phyloP scores from a whole-genome alignment of 257 asterid species.

The Fraxinus quadrangulata region DNA sequence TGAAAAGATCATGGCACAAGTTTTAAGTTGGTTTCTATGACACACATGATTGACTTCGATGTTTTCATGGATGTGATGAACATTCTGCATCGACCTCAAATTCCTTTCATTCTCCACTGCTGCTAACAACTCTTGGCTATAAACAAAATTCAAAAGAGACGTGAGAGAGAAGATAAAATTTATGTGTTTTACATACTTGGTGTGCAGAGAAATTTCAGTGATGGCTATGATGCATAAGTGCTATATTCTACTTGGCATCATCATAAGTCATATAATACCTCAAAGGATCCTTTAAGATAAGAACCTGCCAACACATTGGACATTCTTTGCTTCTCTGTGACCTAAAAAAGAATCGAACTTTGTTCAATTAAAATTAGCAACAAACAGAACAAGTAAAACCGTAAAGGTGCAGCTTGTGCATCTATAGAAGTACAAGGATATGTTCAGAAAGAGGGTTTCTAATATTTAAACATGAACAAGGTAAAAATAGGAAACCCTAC shows the following conservation, averaged over 20 bases:
- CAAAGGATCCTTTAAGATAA: conserved; percentile 53
- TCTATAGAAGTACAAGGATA: neutral
- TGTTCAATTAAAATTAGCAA: neutral
- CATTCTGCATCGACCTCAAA: conserved; percentile 32
- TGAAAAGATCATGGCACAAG: neutral
- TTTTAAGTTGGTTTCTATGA: conserved; percentile 6
- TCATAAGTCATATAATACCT: conserved; percentile 41
- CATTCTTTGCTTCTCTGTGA: conserved; percentile 70
- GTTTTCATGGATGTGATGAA: conserved; percentile 27
- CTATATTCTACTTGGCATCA: neutral
- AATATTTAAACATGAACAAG: conserved; percentile 7
- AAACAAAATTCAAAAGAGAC: conserved; percentile 21
- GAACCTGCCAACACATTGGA: conserved; percentile 67
- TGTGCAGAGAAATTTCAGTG: neutral
- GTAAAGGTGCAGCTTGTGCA: neutral
- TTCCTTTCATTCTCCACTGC: conserved; percentile 50
- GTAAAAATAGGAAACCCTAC: conserved; percentile 32
- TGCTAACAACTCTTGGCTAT: conserved; percentile 63
- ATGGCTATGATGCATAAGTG: neutral
- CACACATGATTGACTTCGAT: conserved; percentile 39
- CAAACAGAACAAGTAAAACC: neutral
- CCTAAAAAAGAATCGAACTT: conserved; percentile 37
- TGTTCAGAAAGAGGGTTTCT: neutral
- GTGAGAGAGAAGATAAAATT: neutral
- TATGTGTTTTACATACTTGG: neutral